Evolutionary conservation across 257 asterid species (phyloP).

Genomic region (Schizonepeta tenuifolia): DNA sequence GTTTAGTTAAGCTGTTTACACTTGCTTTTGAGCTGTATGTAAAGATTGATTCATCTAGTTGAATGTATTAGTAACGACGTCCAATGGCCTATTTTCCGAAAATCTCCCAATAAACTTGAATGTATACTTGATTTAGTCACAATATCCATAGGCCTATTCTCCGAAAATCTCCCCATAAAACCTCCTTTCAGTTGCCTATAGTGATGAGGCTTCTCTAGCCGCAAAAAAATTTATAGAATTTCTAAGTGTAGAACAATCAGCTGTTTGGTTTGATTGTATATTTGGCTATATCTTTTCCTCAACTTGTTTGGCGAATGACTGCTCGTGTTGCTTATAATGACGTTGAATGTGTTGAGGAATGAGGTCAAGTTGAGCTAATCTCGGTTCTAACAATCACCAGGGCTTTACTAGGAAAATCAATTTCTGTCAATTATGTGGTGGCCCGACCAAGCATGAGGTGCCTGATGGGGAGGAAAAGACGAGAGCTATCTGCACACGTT

Average conservation of each 20-base stretch:
- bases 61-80: too few species aligned
- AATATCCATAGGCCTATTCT: background rate
- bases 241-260: constrained; percentile 1
- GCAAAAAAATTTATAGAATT: background rate
- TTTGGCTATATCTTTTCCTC: background rate
- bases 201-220: background rate
- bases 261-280: background rate
- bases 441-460: constrained; percentile 82
- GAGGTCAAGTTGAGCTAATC: background rate
- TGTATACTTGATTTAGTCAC: background rate
- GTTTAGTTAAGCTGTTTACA: too few species aligned
- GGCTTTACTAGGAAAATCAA: constrained; percentile 65
- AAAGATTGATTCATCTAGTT: too few species aligned
- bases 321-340: background rate
- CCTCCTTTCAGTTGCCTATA: background rate
- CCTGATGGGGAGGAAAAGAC: constrained; percentile 90
- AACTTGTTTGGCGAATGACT: background rate
- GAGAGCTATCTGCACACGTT: constrained; percentile 82
- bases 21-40: too few species aligned
- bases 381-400: constrained; percentile 44
- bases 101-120: too few species aligned
- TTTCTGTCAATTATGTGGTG: constrained; percentile 94
- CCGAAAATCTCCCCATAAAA: background rate
- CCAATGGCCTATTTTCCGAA: too few species aligned
- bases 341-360: background rate